phyloP scores from a whole-genome alignment of 192 early-diverging fungal species.

The Backusella circina region DNA sequence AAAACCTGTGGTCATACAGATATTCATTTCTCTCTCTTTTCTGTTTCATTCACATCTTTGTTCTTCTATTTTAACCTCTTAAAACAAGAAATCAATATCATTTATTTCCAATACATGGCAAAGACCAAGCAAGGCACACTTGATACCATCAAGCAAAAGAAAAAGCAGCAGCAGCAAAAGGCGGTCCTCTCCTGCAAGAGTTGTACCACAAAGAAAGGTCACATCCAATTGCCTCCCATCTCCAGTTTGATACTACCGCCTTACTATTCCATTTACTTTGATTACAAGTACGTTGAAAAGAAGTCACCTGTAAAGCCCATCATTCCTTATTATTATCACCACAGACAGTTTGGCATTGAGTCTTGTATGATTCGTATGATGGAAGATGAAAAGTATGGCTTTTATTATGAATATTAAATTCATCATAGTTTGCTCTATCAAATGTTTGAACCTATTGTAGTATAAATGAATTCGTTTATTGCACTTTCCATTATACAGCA shows the following conservation, averaged over 20 bases:
- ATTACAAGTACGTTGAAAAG: not conserved
- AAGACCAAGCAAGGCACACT: not conserved
- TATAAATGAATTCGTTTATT: not conserved
- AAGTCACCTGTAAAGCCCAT: not conserved
- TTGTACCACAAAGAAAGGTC: not conserved
- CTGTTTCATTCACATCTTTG: not conserved
- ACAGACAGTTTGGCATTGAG: slow-evolving; percentile 19
- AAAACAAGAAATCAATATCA: not conserved
- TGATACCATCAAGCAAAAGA: not conserved
- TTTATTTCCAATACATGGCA: not conserved
- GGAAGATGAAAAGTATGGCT: not conserved
- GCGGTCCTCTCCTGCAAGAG: not conserved
- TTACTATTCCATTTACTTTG: not conserved
- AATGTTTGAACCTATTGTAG: no score
- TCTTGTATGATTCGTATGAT: not conserved
- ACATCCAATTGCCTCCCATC: not conserved
- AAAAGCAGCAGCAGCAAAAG: not conserved
- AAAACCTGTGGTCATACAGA: not conserved
- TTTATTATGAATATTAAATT: not conserved
- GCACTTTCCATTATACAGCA: not conserved
- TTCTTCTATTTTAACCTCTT: not conserved
- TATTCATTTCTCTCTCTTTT: not conserved
- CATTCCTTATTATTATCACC: slow-evolving; percentile 16
- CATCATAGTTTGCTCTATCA: no score
- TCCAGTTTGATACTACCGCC: no score